These are phyloP conservation scores for Fusarium phyllophilum DNA, from an alignment of 2,329 filamentous ascomycete species.

Conservation along the genomic window DNA sequence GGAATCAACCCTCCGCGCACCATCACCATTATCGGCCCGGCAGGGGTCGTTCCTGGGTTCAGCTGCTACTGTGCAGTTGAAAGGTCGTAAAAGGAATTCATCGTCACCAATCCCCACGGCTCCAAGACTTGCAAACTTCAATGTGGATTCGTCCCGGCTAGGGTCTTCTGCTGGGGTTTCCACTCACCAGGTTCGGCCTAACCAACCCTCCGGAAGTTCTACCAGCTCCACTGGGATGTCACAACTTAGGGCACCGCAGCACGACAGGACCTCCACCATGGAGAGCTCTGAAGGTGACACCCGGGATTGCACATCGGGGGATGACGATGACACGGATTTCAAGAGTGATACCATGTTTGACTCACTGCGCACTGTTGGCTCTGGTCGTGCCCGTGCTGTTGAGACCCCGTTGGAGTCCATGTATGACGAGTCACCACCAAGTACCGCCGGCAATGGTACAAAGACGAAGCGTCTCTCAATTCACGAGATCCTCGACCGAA, in stretches of 20 bases:
- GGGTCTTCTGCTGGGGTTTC: constrained; percentile 55
- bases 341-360: constrained; percentile 82
- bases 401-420: constrained; percentile 81
- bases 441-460: constrained; percentile 62
- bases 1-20: constrained; percentile 40
- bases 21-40: constrained; percentile 30
- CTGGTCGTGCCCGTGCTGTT: constrained; percentile 71
- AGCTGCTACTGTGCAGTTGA: constrained; percentile 40
- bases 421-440: constrained; percentile 81
- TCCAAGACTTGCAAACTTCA: constrained; percentile 64
- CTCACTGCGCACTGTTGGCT: constrained; percentile 77
- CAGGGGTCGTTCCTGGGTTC: constrained; percentile 42
- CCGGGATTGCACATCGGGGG: constrained; percentile 71
- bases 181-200: constrained; percentile 50
- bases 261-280: constrained; percentile 64
- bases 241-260: constrained; percentile 47
- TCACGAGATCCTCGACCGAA: constrained; percentile 66
- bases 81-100: constrained; percentile 55
- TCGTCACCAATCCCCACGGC: constrained; percentile 68
- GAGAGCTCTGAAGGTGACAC: constrained; percentile 76
- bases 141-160: constrained; percentile 62
- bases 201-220: constrained; percentile 56
- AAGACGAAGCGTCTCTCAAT: constrained; percentile 67
- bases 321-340: constrained; percentile 82
- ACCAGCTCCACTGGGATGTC: constrained; percentile 57